These are phyloP conservation scores for Solanum bukasovii DNA, from an alignment of 257 asterid species.

Conservation along the genomic window DNA sequence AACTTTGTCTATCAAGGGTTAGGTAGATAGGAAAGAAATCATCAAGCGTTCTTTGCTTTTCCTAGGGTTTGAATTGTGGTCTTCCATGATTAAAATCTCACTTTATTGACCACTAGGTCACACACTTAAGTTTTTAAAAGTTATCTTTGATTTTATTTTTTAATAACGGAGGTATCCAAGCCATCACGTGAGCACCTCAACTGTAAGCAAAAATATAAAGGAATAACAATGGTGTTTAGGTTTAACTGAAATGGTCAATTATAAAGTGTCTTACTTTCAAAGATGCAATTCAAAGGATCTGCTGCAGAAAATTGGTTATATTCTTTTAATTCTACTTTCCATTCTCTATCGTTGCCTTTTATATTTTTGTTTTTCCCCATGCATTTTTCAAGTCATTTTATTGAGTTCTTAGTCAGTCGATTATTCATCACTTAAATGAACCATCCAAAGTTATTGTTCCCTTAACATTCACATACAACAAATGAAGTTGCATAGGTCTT, in stretches of 20 bases:
- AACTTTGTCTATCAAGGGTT: background rate
- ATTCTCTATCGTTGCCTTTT: background rate
- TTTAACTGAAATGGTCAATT: background rate
- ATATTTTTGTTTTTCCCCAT: background rate
- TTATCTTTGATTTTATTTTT: background rate
- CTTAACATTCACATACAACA: background rate
- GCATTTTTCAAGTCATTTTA: background rate
- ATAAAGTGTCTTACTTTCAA: background rate
- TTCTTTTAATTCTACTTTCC: background rate
- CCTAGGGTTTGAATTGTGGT: background rate
- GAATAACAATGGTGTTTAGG: background rate
- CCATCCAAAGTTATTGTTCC: background rate
- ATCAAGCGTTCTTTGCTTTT: background rate
- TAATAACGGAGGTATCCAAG: background rate
- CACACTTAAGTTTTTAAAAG: background rate
- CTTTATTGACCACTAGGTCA: background rate
- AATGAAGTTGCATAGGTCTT: background rate
- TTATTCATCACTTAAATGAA: background rate
- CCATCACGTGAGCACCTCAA: background rate
- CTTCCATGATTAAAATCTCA: background rate
- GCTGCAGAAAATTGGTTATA: background rate
- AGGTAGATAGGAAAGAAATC: background rate
- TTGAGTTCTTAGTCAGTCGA: background rate
- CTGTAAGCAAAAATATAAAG: background rate
- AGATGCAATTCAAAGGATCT: background rate